Evolutionary conservation across 1,284 basidiomycete species (phyloP), one percentile per base, ranked within the genome.

Genomic region (Marasmius sp.): DNA sequence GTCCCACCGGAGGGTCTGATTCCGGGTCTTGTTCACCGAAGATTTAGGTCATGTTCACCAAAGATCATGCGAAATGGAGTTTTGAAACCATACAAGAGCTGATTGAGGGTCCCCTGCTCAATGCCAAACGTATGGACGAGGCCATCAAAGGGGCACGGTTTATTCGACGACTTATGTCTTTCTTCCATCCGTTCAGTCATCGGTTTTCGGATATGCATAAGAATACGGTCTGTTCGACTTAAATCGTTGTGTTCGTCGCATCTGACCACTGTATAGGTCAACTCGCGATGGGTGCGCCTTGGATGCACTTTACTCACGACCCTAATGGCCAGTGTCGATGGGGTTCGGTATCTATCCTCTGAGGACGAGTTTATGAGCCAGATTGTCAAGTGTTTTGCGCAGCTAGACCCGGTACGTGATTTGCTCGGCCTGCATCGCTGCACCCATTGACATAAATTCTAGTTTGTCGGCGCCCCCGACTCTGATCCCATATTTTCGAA

Each of bases 41-140:
- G 45, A 61, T 64, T 16, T 47, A 94, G 86, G 91, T 98, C 27
- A 91, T 94, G 77, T 77, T 91, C 38, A 92, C 90, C 10, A 95
- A 94, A 71, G 97, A 99, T 67, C 88, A 94, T 68, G 87, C 85
- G 3, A 95, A 93, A 69, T 99, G 97, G 97, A 94, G 93, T 69
- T 92, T 92, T 70, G 95, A 97, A 3, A 85, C 87, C 20, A 79
- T 99, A 59, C 87, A 92, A 69, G 95, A 97, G 54, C 81, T 99
- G 14, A 85, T 98, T 20, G 95, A 98, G 68, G 97, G 97, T 0
- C 94, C 96, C 0, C 77, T 99, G 55, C 81, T 95, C 53, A 97
- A 96, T 69, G 88, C 94, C 0, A 94, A 93, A 70, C 82, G 97
- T n/a, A 83, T 99, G 71, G 97, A 99, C 69, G 97, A 99, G 75